phyloP scores from a whole-genome alignment of 2,329 filamentous ascomycete species.

The Fusarium oxysporum region DNA sequence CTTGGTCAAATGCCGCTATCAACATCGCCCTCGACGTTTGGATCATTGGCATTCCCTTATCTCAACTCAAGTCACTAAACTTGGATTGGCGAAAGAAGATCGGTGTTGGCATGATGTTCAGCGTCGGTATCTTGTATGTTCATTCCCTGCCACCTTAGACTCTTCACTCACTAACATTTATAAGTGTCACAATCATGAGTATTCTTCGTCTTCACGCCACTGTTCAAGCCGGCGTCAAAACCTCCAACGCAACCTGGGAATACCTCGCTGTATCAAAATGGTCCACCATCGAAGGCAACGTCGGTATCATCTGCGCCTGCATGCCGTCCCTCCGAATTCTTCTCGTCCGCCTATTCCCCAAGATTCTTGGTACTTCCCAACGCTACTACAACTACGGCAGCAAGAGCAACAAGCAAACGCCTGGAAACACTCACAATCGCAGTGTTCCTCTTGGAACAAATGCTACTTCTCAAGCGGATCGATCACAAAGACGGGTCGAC shows the following conservation, averaged over 20 bases:
- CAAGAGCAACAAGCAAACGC: slow-evolving; percentile 22
- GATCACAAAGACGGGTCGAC: slow-evolving; percentile 12
- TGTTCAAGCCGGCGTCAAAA: slow-evolving; percentile 46
- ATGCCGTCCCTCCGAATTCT: slow-evolving; percentile 53
- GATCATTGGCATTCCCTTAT: slow-evolving; percentile 64
- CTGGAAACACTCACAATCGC: slow-evolving; percentile 11
- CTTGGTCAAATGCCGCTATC: slow-evolving; percentile 64
- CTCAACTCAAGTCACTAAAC: slow-evolving; percentile 56
- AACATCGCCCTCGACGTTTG: slow-evolving; percentile 64
- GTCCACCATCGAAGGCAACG: slow-evolving; percentile 55
- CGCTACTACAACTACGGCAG: slow-evolving; percentile 45
- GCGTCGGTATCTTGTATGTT: slow-evolving; percentile 60
- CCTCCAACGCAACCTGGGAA: slow-evolving; percentile 52
- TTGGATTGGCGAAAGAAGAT: slow-evolving; percentile 62
- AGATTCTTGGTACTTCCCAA: slow-evolving; percentile 47
- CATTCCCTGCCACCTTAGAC: fast-evolving
- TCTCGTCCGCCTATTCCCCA: slow-evolving; percentile 54
- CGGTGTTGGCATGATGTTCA: slow-evolving; percentile 63
- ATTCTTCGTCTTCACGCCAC: slow-evolving; percentile 52
- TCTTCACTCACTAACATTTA: background rate
- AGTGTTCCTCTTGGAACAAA: slow-evolving; percentile 33
- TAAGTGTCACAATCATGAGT: slow-evolving; percentile 53
- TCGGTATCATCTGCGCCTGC: slow-evolving; percentile 55
- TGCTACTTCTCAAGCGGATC: slow-evolving; percentile 40
- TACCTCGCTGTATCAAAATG: slow-evolving; percentile 48